phyloP scores from a whole-genome alignment of 345 rosid genomes.

The Hibiscus syriacus region DNA sequence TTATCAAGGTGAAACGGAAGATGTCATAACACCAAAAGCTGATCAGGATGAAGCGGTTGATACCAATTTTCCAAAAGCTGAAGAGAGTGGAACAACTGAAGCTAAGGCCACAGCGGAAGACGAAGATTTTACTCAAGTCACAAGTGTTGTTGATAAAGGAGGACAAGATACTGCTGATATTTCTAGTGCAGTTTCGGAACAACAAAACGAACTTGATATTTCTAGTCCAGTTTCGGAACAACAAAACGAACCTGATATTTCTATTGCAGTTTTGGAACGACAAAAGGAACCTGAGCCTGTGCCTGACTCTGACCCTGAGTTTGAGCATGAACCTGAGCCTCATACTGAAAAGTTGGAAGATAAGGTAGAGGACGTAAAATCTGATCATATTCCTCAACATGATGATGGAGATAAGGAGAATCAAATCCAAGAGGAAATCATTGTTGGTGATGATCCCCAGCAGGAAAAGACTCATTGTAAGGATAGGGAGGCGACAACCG shows the following conservation, averaged over 20 bases:
- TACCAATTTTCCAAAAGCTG: neutral
- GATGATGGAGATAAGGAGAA: conserved; percentile 1
- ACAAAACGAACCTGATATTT: too few relatives aligned
- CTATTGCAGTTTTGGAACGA: too few relatives aligned
- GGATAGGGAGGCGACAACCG: conserved; percentile 17
- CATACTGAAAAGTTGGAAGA: conserved; percentile 10
- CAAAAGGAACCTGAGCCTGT: neutral
- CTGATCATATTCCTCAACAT: neutral
- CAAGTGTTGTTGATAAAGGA: conserved; percentile 13
- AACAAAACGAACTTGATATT: neutral
- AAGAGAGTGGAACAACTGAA: neutral
- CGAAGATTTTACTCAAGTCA: conserved; percentile 9
- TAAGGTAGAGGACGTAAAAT: conserved; percentile 6
- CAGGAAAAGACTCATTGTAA: conserved; percentile 16
- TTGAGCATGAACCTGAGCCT: neutral
- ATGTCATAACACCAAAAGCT: conserved; percentile 8
- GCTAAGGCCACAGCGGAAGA: neutral
- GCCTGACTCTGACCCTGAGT: neutral
- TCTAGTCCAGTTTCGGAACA: too few relatives aligned
- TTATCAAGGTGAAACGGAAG: conserved; percentile 8
- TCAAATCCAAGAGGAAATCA: neutral
- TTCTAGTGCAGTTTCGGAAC: conserved; percentile 15
- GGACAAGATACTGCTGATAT: conserved; percentile 12
- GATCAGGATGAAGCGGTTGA: neutral
- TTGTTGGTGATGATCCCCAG: conserved; percentile 1